A percentile compares a stretch with the other conserved stretches of the same genome.
These are phyloP conservation scores for Didymella pomorum DNA, from an alignment of 2,329 filamentous ascomycete species.

Conservation along the genomic window DNA sequence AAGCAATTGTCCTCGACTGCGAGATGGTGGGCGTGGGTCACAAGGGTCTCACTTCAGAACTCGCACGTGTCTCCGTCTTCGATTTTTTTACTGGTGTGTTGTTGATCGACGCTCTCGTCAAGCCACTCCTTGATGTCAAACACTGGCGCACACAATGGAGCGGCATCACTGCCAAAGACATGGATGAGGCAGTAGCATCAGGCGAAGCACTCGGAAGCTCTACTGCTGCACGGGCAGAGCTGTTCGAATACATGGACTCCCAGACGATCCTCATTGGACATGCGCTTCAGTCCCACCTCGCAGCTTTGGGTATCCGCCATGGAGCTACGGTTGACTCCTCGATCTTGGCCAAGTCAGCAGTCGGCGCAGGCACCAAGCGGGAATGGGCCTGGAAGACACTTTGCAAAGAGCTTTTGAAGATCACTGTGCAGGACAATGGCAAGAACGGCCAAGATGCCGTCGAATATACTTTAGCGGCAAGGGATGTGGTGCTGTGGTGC, in stretches of 20 bases:
- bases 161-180: conserved; percentile 46
- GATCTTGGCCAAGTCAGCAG: conserved; percentile 52
- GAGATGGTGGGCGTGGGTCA: conserved; percentile 17
- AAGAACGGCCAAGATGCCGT: conserved; percentile 9
- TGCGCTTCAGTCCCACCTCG: conserved; percentile 56
- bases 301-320: conserved; percentile 56
- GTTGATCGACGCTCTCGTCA: conserved; percentile 56
- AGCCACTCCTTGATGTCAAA: conserved; percentile 45
- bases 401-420: conserved; percentile 6
- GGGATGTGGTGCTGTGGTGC: conserved; percentile 20
- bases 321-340: conserved; percentile 56
- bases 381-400: conserved; percentile 11
- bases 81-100: conserved; percentile 59
- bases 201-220: conserved; percentile 53
- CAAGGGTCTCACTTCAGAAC: conserved; percentile 24
- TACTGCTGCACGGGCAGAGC: conserved; percentile 52
- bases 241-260: conserved; percentile 55
- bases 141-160: conserved; percentile 54
- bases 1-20: conserved; percentile 14
- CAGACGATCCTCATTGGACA: conserved; percentile 61
- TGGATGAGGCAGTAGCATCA: conserved; percentile 28
- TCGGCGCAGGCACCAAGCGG: conserved; percentile 22
- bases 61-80: conserved; percentile 52
- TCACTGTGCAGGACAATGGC: conserved; percentile 7
- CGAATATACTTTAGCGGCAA: conserved; percentile 16